Evolutionary conservation across 345 rosid species (phyloP), one percentile per base, ranked within the genome.

Genomic region (Garcia nutans): DNA sequence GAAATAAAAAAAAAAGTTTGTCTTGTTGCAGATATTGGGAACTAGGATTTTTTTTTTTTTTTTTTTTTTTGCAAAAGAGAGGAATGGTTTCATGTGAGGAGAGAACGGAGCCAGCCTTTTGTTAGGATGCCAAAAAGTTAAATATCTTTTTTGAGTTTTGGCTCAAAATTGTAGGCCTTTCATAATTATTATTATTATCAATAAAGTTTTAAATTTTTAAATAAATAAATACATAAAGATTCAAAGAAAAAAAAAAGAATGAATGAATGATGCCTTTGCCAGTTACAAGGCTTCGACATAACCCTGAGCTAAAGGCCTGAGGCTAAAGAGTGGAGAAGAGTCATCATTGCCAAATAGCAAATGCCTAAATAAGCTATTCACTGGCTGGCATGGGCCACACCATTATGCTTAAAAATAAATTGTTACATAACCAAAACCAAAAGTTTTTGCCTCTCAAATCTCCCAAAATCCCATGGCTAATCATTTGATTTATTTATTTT

Each of bases 381-480:
- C 73, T 55, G 81, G 79, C 73, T 55, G 81, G 79, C 72, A 78
- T 86, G 87, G 87, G 78, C 87, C 82, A 74, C 84, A 74, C 77
- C 83, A 79, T 82, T 67, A 79, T 74, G 77, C 74, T 33, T 31
- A 75, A 72, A 61, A 15, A 15, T 16, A 65, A 60, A 69, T 74
- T 49, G 42, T 72, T 72, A 74, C 65, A 79, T 76, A 78, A 66
- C 75, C 59, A 60, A 31, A 8, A 45, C 56, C 16, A 70, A 55
- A 68, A 54, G 49, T 24, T 24, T 24, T 42, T 65, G 59, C 82
- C 68, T 41, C 63, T 54, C 9, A 62, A 42, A 79, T 76, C 82
- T 61, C 80, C 76, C 84, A 73, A 76, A 84, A 76, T 80, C 78
- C 78, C 72, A 74, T 76, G 77, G 80, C 82, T 82, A 80, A 84